A percentile compares a stretch with the other conserved stretches of the same genome.
Evolutionary conservation across 2,329 filamentous ascomycete species (phyloP).

Genomic region (Venturia asperata): DNA sequence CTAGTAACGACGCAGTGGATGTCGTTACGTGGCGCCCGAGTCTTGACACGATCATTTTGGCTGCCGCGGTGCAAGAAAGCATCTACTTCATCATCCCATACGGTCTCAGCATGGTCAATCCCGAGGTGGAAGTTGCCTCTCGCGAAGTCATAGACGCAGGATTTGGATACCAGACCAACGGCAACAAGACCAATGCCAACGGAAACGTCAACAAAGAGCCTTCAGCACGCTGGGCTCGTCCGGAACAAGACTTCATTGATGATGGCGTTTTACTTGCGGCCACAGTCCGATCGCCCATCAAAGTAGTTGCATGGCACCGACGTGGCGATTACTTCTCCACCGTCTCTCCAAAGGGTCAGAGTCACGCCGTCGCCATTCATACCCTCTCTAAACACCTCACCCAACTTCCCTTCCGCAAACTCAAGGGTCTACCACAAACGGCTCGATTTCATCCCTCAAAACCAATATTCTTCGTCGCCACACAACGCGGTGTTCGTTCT

Average conservation of each 20-base stretch:
- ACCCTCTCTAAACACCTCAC: slow-evolving; percentile 91
- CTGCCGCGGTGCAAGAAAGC: slow-evolving; percentile 76
- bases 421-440: slow-evolving; percentile 71
- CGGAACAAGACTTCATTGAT: slow-evolving; percentile 64
- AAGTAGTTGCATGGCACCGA: slow-evolving; percentile 88
- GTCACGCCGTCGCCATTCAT: slow-evolving; percentile 83
- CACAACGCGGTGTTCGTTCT: slow-evolving; percentile 83
- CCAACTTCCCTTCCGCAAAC: slow-evolving; percentile 81
- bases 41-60: slow-evolving; percentile 71
- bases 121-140: slow-evolving; percentile 66
- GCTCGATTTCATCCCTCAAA: slow-evolving; percentile 92
- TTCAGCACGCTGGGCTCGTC: slow-evolving; percentile 75
- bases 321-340: slow-evolving; percentile 91
- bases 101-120: slow-evolving; percentile 55
- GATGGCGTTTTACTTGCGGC: slow-evolving; percentile 73
- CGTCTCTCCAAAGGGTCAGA: slow-evolving; percentile 72
- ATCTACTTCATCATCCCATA: slow-evolving; percentile 72
- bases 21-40: slow-evolving; percentile 83
- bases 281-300: slow-evolving; percentile 72
- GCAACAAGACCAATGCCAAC: slow-evolving; percentile 45
- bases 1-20: slow-evolving; percentile 64
- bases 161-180: slow-evolving; percentile 75
- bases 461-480: slow-evolving; percentile 92
- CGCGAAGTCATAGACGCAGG: slow-evolving; percentile 74
- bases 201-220: slow-evolving; percentile 61